Base-by-base conservation (phyloP, 129 eudicot genomes). In the Heracleum sosnowskyi region DNA sequence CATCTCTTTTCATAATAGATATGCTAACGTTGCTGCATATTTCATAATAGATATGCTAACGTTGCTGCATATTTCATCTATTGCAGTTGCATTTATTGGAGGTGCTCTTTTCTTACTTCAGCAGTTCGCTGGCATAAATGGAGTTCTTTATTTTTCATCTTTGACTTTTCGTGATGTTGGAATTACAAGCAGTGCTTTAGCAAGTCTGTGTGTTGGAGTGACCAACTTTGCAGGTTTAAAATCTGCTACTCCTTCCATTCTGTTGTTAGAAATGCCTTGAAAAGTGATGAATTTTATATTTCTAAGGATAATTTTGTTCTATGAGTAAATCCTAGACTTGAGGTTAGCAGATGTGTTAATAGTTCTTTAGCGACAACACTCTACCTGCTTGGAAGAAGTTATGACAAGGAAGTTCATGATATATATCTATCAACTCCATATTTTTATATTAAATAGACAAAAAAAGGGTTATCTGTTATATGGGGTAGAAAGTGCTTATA, bases 101-200 rank as follows among this genome's bases (percentile, higher is more conserved):
- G 96, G 96, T 60, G 75, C 89, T 33, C 89, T 92, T 47, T 92
- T 92, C 73, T 82, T 88, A 42, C 91, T 92, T 74, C 98, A 92
- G 69, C 98, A 92, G 82, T 88, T 92, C 77, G 90, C 98, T 70
- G 98, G 98, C 57, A 90, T 92, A 79, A 92, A 92, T 80, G 98
- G 93, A 53, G 93, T 92, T 84, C 96, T 92, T 66, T 92, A 92
- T 77, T 92, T 90, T 80, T 90, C 97, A 36, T 92, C 98, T 20
- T 87, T 92, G 84, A 90, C 93, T 80, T 92, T 92, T 78, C 80
- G 83, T 83, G 96, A 90, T 79, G 96, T 89, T 78, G 98, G 98
- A 77, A 87, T 92, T 80, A 82, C 96, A 73, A 90, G 87, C 57
- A 83, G 89, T 79, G 98, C 89, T 78, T 88, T 92, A 75, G 96